Base-by-base conservation (phyloP, 2,329 filamentous ascomycete species). In the Clarireedia homoeocarpa region DNA sequence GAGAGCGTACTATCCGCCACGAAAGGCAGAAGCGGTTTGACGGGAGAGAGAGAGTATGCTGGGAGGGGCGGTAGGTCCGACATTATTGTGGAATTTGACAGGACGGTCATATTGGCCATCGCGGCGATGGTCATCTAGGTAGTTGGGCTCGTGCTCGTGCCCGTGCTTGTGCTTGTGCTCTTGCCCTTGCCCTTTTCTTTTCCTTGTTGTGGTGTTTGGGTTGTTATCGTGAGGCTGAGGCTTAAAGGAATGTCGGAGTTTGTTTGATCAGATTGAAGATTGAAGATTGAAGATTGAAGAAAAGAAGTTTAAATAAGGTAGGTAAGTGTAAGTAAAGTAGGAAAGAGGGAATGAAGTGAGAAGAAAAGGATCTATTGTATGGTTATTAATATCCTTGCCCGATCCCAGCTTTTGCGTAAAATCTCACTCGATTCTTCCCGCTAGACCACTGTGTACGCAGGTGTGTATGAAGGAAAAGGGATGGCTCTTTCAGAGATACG, bases 1-100 rank as follows among this genome's bases (percentile, higher is more conserved):
- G 88, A 83, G 27, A 96, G 75, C 72, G 88, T 84, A 67, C 87
- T 86, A 74, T 99, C 94, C 58, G 91, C 83, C 81, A 67, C 84
- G 45, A 23, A 24, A 17, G 45, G 45, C 6, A 20, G 45, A 15
- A 27, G 23, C 15, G 26, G 20, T 27, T 14, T 6, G 23, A 15
- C 14, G 23, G 45, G 45, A 15, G 45, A 15, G 15, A 47, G 23
- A 23, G 20, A 10, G 23, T 47, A 47, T 15, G 26, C 6, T 5
- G 39, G 39, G 17, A 15, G 39, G 6, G 39, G 17, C 6, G 39
- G 39, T 40, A 40, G 38, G 2, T 40, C 82, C 72, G 77, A 77
- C 61, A 74, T 70, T 44, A 70, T 62, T 55, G 73, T 63, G 38
- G 59, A 53, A 53, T 69, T 67, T 36, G 58, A 54, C 23, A 61